These are phyloP conservation scores for Xylaria intraflava DNA, from an alignment of 495 filamentous ascomycete species.

Conservation along the genomic window DNA sequence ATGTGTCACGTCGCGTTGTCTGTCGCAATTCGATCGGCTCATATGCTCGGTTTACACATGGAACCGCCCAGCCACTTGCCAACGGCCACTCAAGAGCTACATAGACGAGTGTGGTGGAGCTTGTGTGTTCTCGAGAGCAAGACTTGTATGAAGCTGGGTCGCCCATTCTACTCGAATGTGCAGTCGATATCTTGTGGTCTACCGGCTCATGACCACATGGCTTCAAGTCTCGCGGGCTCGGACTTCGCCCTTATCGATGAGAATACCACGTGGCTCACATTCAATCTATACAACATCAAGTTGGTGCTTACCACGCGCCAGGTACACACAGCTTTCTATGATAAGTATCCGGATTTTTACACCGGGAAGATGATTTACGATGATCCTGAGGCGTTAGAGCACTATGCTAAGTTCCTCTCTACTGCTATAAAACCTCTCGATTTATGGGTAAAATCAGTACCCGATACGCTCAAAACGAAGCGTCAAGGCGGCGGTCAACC, in stretches of 20 bases:
- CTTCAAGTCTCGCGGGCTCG: constrained; percentile 33
- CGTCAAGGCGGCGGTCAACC: constrained; percentile 27
- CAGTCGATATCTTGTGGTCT: constrained; percentile 32
- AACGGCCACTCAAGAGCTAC: constrained; percentile 32
- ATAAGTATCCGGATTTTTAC: constrained; percentile 23
- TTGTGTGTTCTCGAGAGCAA: constrained; percentile 45
- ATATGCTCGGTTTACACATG: constrained; percentile 47
- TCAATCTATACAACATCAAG: constrained; percentile 32
- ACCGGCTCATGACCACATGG: constrained; percentile 31
- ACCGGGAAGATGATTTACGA: constrained; percentile 16
- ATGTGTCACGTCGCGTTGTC: constrained; percentile 37
- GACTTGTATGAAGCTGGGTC: constrained; percentile 46
- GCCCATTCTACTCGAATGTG: constrained; percentile 34
- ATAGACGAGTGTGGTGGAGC: constrained; percentile 48
- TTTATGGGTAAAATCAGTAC: constrained; percentile 32
- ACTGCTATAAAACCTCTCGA: constrained; percentile 18
- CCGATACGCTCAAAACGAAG: constrained; percentile 29
- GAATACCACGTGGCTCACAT: constrained; percentile 38
- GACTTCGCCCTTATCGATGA: constrained; percentile 31
- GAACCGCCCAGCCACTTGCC: constrained; percentile 38
- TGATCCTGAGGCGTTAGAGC: constrained; percentile 13
- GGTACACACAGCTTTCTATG: constrained; percentile 34
- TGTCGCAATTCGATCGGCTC: constrained; percentile 41
- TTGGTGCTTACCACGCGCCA: constrained; percentile 33
- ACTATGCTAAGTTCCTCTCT: constrained; percentile 24